Conservation (phyloP, 2,329 filamentous ascomycete species). For the Escovopsis sp. region DNA sequence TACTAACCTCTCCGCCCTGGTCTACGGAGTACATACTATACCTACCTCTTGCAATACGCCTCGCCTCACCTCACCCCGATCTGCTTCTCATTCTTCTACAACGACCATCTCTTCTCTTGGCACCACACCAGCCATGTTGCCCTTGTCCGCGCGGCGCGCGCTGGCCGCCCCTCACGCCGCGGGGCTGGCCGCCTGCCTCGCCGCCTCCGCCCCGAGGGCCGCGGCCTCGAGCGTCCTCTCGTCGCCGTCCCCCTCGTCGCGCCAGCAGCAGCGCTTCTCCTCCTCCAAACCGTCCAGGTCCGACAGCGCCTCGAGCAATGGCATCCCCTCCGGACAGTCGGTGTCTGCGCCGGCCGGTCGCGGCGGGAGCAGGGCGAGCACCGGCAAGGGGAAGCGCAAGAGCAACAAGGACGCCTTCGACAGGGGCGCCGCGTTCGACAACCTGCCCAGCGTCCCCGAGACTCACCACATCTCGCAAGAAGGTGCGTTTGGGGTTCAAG, state of each 20-base stretch:
- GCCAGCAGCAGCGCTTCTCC: slow-evolving; percentile 41
- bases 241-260: slow-evolving; percentile 20
- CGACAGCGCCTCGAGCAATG: slow-evolving; percentile 39
- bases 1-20: no score
- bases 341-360: slow-evolving; percentile 32
- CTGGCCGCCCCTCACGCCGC: slow-evolving; percentile 32
- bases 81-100: no score
- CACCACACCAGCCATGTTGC: slow-evolving; percentile 31
- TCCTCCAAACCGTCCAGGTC: slow-evolving; percentile 49
- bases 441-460: slow-evolving; percentile 59
- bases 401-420: slow-evolving; percentile 38
- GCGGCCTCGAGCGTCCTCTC: slow-evolving; percentile 25
- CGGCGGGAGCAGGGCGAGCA: slow-evolving; percentile 25
- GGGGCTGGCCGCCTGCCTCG: slow-evolving; percentile 15
- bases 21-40: no score
- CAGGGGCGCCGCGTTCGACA: slow-evolving; percentile 32
- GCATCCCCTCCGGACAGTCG: slow-evolving; percentile 32
- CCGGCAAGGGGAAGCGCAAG: slow-evolving; percentile 40
- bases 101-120: slow-evolving; percentile 8
- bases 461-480: slow-evolving; percentile 57
- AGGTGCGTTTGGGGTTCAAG: slow-evolving; percentile 30
- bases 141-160: slow-evolving; percentile 41
- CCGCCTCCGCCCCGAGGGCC: slow-evolving; percentile 23
- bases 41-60: no score
- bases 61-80: no score